Percentiles rank a stretch among this genome's conserved stretches.
These are phyloP conservation scores for Candida boleticola DNA, from an alignment of 805 yeast genomes.

Conservation along the genomic window DNA sequence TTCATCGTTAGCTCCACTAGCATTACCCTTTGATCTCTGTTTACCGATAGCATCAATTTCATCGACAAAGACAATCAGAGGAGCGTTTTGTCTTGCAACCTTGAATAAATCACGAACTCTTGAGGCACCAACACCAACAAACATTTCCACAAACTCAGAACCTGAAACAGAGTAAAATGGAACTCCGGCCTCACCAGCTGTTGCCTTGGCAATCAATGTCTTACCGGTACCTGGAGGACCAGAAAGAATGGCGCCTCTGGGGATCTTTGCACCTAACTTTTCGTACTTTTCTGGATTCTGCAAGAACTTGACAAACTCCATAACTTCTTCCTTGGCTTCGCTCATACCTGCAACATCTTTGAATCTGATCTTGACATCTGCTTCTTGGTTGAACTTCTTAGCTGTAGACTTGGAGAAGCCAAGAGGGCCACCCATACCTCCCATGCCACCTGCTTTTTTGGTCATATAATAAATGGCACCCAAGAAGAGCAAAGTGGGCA, in stretches of 20 bases:
- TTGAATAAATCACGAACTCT: conserved; percentile 94
- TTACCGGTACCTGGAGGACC: conserved; percentile 99
- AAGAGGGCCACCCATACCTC: conserved; percentile 80
- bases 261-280: conserved; percentile 92
- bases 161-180: conserved; percentile 96
- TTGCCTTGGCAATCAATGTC: conserved; percentile 93
- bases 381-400: conserved; percentile 85
- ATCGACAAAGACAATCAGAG: conserved; percentile 94
- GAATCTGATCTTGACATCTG: conserved; percentile 84
- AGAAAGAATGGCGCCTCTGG: conserved; percentile 94
- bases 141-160: conserved; percentile 97
- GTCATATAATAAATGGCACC: conserved; percentile 88
- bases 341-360: conserved; percentile 96
- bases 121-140: conserved; percentile 98
- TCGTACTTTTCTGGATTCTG: conserved; percentile 90
- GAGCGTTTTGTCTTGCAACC: conserved; percentile 91
- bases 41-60: conserved; percentile 99
- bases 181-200: conserved; percentile 99
- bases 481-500: conserved; percentile 87
- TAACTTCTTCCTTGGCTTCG: conserved; percentile 95
- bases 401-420: conserved; percentile 90
- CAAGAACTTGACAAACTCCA: conserved; percentile 95
- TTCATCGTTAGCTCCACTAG: conserved; percentile 88
- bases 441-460: conserved; percentile 61
- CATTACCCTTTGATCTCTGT: conserved; percentile 72